phyloP scores from a whole-genome alignment of 2,329 filamentous ascomycete species.

The Trichophyton benhamiae region DNA sequence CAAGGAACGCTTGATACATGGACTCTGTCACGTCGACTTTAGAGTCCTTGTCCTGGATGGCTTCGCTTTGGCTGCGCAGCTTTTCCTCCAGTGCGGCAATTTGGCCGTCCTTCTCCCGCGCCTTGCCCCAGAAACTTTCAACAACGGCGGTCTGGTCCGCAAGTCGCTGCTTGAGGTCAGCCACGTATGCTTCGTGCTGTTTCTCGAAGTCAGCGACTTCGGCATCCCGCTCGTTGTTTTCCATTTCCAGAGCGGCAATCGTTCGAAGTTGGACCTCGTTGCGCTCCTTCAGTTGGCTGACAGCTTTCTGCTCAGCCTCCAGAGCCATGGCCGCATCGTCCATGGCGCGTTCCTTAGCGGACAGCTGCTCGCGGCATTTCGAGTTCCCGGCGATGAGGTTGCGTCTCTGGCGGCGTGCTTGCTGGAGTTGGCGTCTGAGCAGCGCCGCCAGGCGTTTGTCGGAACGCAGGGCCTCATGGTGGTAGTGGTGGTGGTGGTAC shows the following conservation, averaged over 20 bases:
- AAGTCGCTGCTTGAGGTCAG: background rate
- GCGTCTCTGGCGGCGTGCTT: background rate
- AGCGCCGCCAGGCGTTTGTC: background rate
- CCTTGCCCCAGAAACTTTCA: background rate
- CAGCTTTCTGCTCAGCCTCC: background rate
- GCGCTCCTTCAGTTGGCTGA: background rate
- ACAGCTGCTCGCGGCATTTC: background rate
- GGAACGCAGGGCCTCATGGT: background rate
- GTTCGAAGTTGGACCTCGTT: background rate
- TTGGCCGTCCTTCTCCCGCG: background rate
- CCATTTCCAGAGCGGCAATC: background rate
- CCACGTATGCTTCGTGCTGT: background rate
- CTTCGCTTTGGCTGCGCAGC: background rate
- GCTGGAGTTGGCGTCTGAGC: conserved; percentile 7
- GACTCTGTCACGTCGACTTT: background rate
- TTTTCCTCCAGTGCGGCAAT: background rate
- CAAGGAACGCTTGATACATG: background rate
- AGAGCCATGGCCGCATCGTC: background rate
- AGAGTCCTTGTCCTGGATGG: background rate
- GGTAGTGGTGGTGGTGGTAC: background rate
- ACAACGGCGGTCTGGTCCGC: background rate
- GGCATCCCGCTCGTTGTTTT: conserved; percentile 1
- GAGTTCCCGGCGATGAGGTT: background rate
- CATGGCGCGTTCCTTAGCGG: background rate
- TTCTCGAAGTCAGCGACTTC: background rate